Evolutionary conservation across 371 early-diverging fungal genomes (phyloP), one percentile per base, ranked within the genome.

Genomic region (Chytridium lagenaria): DNA sequence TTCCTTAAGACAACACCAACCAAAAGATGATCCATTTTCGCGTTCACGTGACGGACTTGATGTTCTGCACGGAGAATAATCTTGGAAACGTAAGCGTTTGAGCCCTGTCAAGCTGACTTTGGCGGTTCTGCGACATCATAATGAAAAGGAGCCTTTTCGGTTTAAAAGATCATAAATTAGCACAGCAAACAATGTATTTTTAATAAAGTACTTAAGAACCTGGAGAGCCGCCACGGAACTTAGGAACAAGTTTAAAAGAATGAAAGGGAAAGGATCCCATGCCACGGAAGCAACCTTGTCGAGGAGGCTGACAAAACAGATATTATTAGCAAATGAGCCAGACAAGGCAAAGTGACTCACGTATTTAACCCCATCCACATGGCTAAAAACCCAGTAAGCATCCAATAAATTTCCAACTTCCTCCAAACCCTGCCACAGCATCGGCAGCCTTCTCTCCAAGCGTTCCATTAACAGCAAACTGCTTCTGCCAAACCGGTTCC

Each of bases 91-190:
- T 74, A 84, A 71, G 77, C 74, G 59, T 50, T 77, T 84, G 78
- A 7, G 68, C 7, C 0, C 78, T n/a, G 59, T 84, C 84, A 19
- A 77, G 26, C 37, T 71, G 80, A 16, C 76, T 26, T 70, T 81
- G 82, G 0, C 84, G 57, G 59, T 84, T 84, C 66, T 84, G 84
- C 3, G 82, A 80, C 84, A 84, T 84, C 84, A 84, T 84, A 70
- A 84, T 84, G 67, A 84, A 63, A n/a, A 22, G 84, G 84, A 5
- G 82, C 84, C 72, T 66, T n/a, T 57, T 57, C 57, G 26, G 55
- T 52, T 12, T 12, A 52, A 52, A n/a, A 26, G 26, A 26, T 52
- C 5, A n/a, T 19, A 57, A 23, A 30, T 5, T 15, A 23, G 57
- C 26, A 10, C 15, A 61, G 33, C 10, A 34, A 38, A 19, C 44